Evolutionary conservation across 2,329 filamentous ascomycete genomes (phyloP).

Genomic region (Penicillium corylophilum): DNA sequence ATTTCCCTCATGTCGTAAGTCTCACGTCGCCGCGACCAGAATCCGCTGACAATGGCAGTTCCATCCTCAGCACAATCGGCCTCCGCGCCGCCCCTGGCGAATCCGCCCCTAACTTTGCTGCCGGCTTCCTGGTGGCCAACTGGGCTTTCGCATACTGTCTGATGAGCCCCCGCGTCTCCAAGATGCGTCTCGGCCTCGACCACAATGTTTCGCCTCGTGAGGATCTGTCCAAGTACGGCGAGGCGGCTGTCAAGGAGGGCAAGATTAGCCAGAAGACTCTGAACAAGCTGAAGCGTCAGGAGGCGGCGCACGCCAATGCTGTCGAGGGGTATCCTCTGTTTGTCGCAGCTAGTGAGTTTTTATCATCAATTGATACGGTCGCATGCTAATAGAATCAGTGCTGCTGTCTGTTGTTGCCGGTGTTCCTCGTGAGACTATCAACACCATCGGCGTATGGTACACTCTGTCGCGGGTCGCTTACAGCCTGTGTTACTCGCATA

Average conservation of each 20-base stretch:
- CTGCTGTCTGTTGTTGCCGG: conserved; percentile 37
- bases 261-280: conserved; percentile 38
- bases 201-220: conserved; percentile 41
- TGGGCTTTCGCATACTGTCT: conserved; percentile 41
- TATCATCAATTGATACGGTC: neutral
- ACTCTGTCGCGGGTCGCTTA: conserved; percentile 36
- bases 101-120: conserved; percentile 24
- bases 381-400: conserved; percentile 19
- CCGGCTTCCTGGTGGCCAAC: conserved; percentile 39
- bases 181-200: conserved; percentile 35
- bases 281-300: conserved; percentile 36
- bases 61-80: conserved; percentile 25
- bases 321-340: conserved; percentile 41
- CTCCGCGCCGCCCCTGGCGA: conserved; percentile 20
- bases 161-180: conserved; percentile 37
- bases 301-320: conserved; percentile 35
- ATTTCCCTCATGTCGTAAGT: conserved; percentile 10
- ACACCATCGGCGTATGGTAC: conserved; percentile 38
- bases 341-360: conserved; percentile 32
- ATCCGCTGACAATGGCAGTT: conserved; percentile 2
- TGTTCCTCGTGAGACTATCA: conserved; percentile 36
- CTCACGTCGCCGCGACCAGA: neutral
- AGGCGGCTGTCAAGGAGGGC: conserved; percentile 34
- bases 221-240: conserved; percentile 38
- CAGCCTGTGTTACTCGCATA: conserved; percentile 34